Evolutionary conservation across 2,329 filamentous ascomycete genomes (phyloP).

Genomic region (Neonectria hederae): DNA sequence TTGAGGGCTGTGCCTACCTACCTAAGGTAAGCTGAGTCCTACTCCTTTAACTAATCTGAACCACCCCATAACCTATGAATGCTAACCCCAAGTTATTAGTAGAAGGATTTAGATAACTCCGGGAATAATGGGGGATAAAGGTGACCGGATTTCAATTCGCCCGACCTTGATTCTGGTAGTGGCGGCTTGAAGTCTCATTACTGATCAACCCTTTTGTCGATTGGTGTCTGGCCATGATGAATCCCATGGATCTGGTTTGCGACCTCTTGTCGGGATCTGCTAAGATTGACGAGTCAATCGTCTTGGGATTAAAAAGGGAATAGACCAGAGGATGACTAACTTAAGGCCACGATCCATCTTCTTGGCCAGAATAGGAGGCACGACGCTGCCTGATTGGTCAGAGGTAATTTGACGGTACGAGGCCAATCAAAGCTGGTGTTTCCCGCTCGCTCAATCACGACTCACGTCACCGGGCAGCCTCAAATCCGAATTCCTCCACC

Average conservation of each 20-base stretch:
- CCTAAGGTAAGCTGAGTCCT: too few species aligned
- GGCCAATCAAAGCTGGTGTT: slow-evolving; percentile 41
- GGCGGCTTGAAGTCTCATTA: neutral
- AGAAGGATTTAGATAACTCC: neutral
- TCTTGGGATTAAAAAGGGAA: slow-evolving; percentile 1
- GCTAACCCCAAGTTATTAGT: too few species aligned
- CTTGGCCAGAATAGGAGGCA: slow-evolving; percentile 24
- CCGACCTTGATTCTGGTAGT: neutral
- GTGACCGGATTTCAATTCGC: neutral
- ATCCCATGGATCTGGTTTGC: neutral
- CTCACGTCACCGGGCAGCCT: slow-evolving; percentile 33
- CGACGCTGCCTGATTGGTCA: slow-evolving; percentile 27
- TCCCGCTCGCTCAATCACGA: slow-evolving; percentile 35
- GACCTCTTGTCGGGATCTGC: slow-evolving; percentile 20
- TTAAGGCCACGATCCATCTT: slow-evolving; percentile 18
- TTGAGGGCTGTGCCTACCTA: too few species aligned
- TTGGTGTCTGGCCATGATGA: slow-evolving; percentile 3
- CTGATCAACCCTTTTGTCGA: neutral
- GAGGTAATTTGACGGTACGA: neutral
- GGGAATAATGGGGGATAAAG: neutral
- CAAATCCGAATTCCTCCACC: slow-evolving; percentile 29
- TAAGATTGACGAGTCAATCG: slow-evolving; percentile 2
- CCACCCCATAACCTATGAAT: too few species aligned
- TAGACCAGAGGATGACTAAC: slow-evolving; percentile 15
- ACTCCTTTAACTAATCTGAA: neutral